phyloP scores from a whole-genome alignment of 495 filamentous ascomycete species.

The Daldinia bambusicola region DNA sequence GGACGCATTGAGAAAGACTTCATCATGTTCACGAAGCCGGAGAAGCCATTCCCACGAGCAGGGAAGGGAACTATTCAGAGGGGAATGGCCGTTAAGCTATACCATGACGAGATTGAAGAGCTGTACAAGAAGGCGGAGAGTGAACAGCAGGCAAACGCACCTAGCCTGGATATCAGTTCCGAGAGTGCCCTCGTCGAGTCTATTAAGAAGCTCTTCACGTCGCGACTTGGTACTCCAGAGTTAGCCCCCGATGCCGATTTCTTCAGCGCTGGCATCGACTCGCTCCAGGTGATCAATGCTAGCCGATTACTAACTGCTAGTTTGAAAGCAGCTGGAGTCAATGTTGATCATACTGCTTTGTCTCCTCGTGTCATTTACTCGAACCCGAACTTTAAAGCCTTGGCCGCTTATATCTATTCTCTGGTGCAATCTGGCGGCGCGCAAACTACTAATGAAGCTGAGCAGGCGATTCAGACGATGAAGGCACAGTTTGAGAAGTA shows the following conservation, averaged over 20 bases:
- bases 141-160: constrained; percentile 33
- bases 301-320: constrained; percentile 50
- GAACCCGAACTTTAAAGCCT: constrained; percentile 48
- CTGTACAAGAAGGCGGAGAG: constrained; percentile 53
- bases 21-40: constrained; percentile 55
- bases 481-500: constrained; percentile 44
- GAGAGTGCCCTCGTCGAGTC: constrained; percentile 47
- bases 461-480: constrained; percentile 17
- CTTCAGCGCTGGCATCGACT: constrained; percentile 61
- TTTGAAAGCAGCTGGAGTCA: constrained; percentile 48
- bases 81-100: constrained; percentile 56
- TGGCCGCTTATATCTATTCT: constrained; percentile 47
- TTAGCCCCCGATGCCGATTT: constrained; percentile 54
- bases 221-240: constrained; percentile 38
- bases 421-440: constrained; percentile 21
- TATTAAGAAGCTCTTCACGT: constrained; percentile 49
- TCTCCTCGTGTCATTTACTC: constrained; percentile 55
- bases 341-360: constrained; percentile 45
- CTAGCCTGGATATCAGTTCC: constrained; percentile 47
- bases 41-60: constrained; percentile 64
- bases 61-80: constrained; percentile 67
- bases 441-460: constrained; percentile 1
- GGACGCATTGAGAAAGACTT: constrained; percentile 54
- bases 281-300: constrained; percentile 59
- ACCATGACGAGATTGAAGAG: constrained; percentile 62